A percentile compares a stretch with the other conserved stretches of the same genome.
These are phyloP conservation scores for Podospora tetraspora DNA, from an alignment of 495 filamentous ascomycete genomes.

Conservation along the genomic window DNA sequence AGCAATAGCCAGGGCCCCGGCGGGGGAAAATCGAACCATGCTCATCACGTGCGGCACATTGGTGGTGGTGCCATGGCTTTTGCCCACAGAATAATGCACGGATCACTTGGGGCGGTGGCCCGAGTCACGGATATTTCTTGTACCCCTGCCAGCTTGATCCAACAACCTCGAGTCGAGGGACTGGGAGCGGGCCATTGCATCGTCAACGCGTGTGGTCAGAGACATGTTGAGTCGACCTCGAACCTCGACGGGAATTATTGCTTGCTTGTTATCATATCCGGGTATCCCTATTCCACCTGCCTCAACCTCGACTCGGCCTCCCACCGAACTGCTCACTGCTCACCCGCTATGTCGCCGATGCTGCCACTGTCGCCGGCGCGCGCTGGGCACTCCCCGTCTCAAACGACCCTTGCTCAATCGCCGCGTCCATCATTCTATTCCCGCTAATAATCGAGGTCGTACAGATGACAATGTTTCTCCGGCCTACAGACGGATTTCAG, in stretches of 20 bases:
- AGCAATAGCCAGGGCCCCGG: slow-evolving; percentile 2
- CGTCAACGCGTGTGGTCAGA: not conserved
- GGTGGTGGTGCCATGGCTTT: not conserved
- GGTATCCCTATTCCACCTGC: not conserved
- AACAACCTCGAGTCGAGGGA: not conserved
- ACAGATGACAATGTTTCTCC: slow-evolving; percentile 81
- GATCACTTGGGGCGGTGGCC: not conserved
- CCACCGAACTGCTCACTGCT: not conserved
- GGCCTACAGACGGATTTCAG: slow-evolving; percentile 30
- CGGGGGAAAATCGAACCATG: not conserved
- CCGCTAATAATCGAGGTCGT: slow-evolving; percentile 90
- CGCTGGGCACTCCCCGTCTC: slow-evolving; percentile 33
- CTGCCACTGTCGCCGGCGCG: not conserved
- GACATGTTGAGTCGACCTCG: not conserved
- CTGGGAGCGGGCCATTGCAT: not conserved
- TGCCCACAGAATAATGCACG: not conserved
- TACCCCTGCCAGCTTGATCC: not conserved
- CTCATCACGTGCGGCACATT: slow-evolving; percentile 14
- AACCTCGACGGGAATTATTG: not conserved
- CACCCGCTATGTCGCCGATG: not conserved
- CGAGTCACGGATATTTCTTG: not conserved
- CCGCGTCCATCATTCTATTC: slow-evolving; percentile 80
- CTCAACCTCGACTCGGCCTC: not conserved
- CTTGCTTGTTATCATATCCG: not conserved
- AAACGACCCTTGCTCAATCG: slow-evolving; percentile 69